These are phyloP conservation scores for Hydnum rufescens DNA, from an alignment of 768 basidiomycete species.

Conservation along the genomic window DNA sequence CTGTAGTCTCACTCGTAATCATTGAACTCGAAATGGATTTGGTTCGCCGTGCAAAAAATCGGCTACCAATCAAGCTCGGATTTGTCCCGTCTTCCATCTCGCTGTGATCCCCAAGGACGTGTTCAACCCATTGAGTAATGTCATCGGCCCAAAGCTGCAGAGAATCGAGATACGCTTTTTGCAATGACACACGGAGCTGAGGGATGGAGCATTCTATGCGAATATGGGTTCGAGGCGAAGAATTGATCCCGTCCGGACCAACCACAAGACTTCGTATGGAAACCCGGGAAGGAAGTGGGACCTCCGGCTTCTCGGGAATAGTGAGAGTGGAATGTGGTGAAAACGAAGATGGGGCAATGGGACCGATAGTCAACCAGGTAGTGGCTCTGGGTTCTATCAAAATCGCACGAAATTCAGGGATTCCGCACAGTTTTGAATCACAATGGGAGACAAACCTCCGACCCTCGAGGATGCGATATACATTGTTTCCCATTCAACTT, in stretches of 20 bases:
- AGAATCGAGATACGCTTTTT: conserved; percentile 49
- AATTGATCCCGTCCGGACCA: not conserved
- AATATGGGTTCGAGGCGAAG: conserved; percentile 2
- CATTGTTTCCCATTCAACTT: no score
- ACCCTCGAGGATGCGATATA: no score
- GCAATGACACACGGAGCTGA: conserved; percentile 23
- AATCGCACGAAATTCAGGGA: not conserved
- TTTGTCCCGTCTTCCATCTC: conserved; percentile 25
- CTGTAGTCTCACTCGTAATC: conserved; percentile 10
- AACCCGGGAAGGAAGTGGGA: not conserved
- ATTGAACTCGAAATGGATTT: conserved; percentile 11
- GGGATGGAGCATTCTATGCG: conserved; percentile 29
- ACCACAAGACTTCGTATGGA: not conserved
- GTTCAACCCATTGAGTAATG: conserved; percentile 47
- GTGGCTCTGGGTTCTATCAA: not conserved
- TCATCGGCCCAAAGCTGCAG: conserved; percentile 85
- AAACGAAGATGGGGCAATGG: no score
- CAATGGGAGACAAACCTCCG: no score
- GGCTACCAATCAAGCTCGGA: conserved; percentile 57
- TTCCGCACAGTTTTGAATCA: no score
- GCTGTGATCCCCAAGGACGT: conserved; percentile 14
- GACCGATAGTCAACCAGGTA: not conserved
- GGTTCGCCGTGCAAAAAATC: conserved; percentile 41
- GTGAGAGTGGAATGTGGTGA: no score
- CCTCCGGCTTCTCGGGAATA: not conserved